These are phyloP conservation scores for Abrus pulchellus DNA, from an alignment of 306 rosid species.

Conservation along the genomic window DNA sequence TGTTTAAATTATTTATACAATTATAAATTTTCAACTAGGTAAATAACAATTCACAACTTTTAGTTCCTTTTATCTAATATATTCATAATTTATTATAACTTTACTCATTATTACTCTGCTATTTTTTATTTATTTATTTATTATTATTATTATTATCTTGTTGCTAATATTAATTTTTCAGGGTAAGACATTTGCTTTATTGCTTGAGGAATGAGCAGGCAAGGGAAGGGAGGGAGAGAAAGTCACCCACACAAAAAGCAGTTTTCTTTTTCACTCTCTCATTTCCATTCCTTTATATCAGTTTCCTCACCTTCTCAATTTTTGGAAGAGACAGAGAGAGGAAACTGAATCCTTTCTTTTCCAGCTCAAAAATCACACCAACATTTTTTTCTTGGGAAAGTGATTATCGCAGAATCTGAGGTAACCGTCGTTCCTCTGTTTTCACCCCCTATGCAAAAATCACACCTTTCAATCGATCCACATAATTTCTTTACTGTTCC, in stretches of 20 bases:
- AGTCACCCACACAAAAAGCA: slow-evolving; percentile 38
- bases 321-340: slow-evolving; percentile 26
- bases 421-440: slow-evolving; percentile 52
- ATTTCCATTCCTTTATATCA: slow-evolving; percentile 35
- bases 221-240: slow-evolving; percentile 29
- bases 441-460: neutral
- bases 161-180: neutral
- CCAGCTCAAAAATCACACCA: slow-evolving; percentile 12
- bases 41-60: no score
- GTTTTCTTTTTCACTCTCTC: neutral
- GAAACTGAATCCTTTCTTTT: slow-evolving; percentile 14
- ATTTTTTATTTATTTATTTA: no score
- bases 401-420: slow-evolving; percentile 53
- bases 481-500: slow-evolving; percentile 44
- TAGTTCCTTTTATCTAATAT: no score
- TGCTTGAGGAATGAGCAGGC: slow-evolving; percentile 34
- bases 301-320: slow-evolving; percentile 36
- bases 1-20: no score
- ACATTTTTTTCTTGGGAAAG: slow-evolving; percentile 26
- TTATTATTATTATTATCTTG: neutral
- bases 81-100: no score
- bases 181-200: slow-evolving; percentile 20
- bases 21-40: no score
- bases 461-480: slow-evolving; percentile 47
- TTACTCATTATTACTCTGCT: no score